A percentile compares a stretch with the other conserved stretches of the same genome.
These are phyloP conservation scores for Pugionium dolabratum DNA, from an alignment of 345 rosid species.

Conservation along the genomic window DNA sequence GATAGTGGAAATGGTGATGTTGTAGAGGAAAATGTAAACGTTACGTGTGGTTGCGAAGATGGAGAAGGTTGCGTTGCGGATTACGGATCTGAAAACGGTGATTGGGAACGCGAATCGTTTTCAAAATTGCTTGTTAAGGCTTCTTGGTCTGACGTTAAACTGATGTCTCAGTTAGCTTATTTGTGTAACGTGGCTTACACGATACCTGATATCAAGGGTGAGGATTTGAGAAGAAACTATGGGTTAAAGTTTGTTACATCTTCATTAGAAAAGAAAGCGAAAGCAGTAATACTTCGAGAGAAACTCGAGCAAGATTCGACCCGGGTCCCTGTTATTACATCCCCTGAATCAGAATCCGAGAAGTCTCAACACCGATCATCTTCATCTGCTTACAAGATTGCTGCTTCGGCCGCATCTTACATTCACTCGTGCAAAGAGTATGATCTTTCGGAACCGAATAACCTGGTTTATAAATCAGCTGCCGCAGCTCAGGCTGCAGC, in stretches of 20 bases:
- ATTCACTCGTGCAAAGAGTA: slow-evolving; percentile 59
- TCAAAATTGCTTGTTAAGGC: slow-evolving; percentile 51
- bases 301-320: slow-evolving; percentile 60
- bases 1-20: slow-evolving; percentile 34
- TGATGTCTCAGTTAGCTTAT: slow-evolving; percentile 76
- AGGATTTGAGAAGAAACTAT: slow-evolving; percentile 56
- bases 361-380: slow-evolving; percentile 39
- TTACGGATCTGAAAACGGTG: slow-evolving; percentile 52
- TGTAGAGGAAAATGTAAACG: slow-evolving; percentile 30
- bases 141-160: slow-evolving; percentile 66
- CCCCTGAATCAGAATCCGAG: slow-evolving; percentile 31
- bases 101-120: slow-evolving; percentile 51
- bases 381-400: slow-evolving; percentile 68
- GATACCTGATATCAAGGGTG: slow-evolving; percentile 61
- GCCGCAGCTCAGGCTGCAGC: slow-evolving; percentile 82
- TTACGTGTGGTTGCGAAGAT: slow-evolving; percentile 41
- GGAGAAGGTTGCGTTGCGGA: slow-evolving; percentile 52
- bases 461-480: slow-evolving; percentile 59
- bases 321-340: slow-evolving; percentile 33
- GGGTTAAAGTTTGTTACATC: slow-evolving; percentile 79
- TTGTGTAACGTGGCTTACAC: slow-evolving; percentile 84
- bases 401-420: slow-evolving; percentile 90
- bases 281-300: slow-evolving; percentile 53
- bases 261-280: slow-evolving; percentile 76
- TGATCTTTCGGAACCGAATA: slow-evolving; percentile 33